A percentile compares a stretch with the other conserved stretches of the same genome.
These are phyloP conservation scores for Erodium texanum DNA, from an alignment of 441 rosid species.

Conservation along the genomic window DNA sequence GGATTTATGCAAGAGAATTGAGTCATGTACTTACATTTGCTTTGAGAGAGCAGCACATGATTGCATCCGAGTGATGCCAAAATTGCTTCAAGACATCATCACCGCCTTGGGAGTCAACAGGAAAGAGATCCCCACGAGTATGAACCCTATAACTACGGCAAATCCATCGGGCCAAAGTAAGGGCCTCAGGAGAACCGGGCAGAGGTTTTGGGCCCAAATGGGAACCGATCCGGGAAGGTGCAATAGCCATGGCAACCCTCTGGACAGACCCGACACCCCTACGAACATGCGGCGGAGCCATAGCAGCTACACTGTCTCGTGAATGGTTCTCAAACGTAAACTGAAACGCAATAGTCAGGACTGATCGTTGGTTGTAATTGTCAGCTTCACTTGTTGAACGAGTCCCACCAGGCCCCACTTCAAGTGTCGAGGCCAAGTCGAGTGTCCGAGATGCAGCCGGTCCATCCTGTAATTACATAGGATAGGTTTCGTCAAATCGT, in stretches of 20 bases:
- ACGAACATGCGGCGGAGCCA: slow-evolving; percentile 89
- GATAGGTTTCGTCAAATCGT: background rate
- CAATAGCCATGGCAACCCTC: slow-evolving; percentile 93
- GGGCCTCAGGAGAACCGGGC: slow-evolving; percentile 82
- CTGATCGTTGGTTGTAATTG: slow-evolving; percentile 50
- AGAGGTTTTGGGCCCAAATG: slow-evolving; percentile 53
- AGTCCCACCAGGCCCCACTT: slow-evolving; percentile 43
- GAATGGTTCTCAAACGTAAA: slow-evolving; percentile 79
- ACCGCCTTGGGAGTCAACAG: slow-evolving; percentile 25
- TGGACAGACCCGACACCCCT: slow-evolving; percentile 91
- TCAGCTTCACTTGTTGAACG: slow-evolving; percentile 44
- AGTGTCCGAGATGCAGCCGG: slow-evolving; percentile 55
- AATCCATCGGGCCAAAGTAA: slow-evolving; percentile 80
- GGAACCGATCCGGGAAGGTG: slow-evolving; percentile 69
- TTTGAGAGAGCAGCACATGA: slow-evolving; percentile 81
- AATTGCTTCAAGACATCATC: slow-evolving; percentile 61
- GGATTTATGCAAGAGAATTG: background rate
- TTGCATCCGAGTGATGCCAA: slow-evolving; percentile 80
- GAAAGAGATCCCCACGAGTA: slow-evolving; percentile 14
- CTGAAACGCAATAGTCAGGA: slow-evolving; percentile 91
- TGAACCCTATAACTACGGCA: slow-evolving; percentile 48
- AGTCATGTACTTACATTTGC: slow-evolving; percentile 21
- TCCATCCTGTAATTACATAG: slow-evolving; percentile 46
- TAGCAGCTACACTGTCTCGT: slow-evolving; percentile 83
- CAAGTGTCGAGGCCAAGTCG: slow-evolving; percentile 89